These are phyloP conservation scores for Alternaria tenuissima DNA, from an alignment of 2,329 filamentous ascomycete genomes.

Conservation along the genomic window DNA sequence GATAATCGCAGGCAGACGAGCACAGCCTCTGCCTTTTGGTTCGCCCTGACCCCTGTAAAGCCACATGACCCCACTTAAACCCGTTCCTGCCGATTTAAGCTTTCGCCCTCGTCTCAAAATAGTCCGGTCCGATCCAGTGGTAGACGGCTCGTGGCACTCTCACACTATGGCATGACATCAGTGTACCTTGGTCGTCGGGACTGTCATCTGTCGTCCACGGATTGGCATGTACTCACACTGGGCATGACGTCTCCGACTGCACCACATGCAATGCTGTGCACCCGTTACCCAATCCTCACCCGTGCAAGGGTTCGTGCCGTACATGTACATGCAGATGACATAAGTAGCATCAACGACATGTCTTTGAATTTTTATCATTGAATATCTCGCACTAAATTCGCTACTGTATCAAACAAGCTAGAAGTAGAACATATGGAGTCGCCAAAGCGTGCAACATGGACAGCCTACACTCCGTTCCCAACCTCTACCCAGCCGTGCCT, in stretches of 20 bases:
- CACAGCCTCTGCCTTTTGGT: slow-evolving; percentile 14
- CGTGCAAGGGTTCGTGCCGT: slow-evolving; percentile 12
- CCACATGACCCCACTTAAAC: slow-evolving; percentile 25
- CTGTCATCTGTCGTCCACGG: not conserved
- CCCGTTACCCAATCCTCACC: slow-evolving; percentile 15
- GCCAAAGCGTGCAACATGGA: slow-evolving; percentile 18
- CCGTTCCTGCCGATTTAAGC: slow-evolving; percentile 28
- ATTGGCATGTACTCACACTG: not conserved
- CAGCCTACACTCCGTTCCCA: slow-evolving; percentile 13
- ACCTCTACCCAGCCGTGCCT: slow-evolving; percentile 18
- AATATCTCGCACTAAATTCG: slow-evolving; percentile 42
- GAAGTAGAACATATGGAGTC: slow-evolving; percentile 31
- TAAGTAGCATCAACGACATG: slow-evolving; percentile 5
- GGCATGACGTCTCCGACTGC: slow-evolving; percentile 3
- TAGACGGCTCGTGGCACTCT: not conserved
- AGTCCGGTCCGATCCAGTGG: slow-evolving; percentile 2
- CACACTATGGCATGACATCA: not conserved
- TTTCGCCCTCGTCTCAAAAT: slow-evolving; percentile 15
- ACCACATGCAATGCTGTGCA: slow-evolving; percentile 10
- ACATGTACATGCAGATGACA: slow-evolving; percentile 15
- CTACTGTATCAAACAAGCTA: slow-evolving; percentile 34
- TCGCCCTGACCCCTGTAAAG: slow-evolving; percentile 5
- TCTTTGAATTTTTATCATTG: slow-evolving; percentile 30
- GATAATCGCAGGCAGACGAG: slow-evolving; percentile 16
- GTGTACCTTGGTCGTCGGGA: not conserved